These are phyloP conservation scores for Rubia tinctorum DNA, from an alignment of 305 asterid species.

Conservation along the genomic window DNA sequence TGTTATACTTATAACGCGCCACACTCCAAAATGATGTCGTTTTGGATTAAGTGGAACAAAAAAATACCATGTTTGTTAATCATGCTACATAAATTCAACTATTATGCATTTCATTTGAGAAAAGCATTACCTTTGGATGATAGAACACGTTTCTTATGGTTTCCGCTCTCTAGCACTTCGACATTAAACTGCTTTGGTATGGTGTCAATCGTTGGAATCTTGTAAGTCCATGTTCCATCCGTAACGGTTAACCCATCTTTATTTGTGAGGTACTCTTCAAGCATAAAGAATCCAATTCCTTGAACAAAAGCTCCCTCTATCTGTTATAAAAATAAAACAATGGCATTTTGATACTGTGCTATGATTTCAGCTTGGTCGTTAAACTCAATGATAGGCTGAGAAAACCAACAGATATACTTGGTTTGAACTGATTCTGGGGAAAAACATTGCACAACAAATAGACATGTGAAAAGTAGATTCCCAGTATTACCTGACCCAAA, in stretches of 20 bases:
- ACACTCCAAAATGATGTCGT: neutral
- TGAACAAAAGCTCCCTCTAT: slow-evolving; percentile 86
- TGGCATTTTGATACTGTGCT: neutral
- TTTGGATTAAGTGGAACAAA: neutral
- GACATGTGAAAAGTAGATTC: neutral
- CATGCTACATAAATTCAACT: neutral
- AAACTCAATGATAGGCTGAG: neutral
- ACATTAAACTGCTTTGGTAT: slow-evolving; percentile 67
- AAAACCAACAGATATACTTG: neutral
- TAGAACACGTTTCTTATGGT: slow-evolving; percentile 56
- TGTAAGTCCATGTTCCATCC: slow-evolving; percentile 71
- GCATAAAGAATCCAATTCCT: slow-evolving; percentile 83
- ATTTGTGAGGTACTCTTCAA: slow-evolving; percentile 59
- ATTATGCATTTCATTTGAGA: neutral
- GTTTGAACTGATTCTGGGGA: neutral
- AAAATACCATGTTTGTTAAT: neutral
- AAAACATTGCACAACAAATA: neutral
- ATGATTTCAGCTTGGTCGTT: neutral
- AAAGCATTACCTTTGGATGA: slow-evolving; percentile 65
- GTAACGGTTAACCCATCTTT: slow-evolving; percentile 46
- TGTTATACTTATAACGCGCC: neutral
- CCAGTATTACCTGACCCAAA: slow-evolving; percentile 60
- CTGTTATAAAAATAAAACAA: slow-evolving; percentile 27
- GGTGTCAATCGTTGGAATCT: slow-evolving; percentile 79
- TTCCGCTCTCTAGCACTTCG: slow-evolving; percentile 54